Evolutionary conservation across 441 rosid genomes (phyloP), one percentile per base, ranked within the genome.

Genomic region (Eutrema salsugineum): DNA sequence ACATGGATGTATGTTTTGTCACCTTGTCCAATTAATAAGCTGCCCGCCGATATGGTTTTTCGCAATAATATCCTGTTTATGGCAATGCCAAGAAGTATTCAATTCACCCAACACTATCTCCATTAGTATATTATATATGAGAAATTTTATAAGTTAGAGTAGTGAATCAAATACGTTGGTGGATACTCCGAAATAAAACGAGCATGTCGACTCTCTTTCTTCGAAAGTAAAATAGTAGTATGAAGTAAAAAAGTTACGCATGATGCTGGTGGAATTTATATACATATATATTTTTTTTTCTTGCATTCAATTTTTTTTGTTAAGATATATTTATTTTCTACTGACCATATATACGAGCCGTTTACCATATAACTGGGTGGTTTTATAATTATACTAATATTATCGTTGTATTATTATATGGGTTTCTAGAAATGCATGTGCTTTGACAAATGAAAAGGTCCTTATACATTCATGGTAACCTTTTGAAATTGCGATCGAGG

Each of bases 1-100:
- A 39, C 71, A 66, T 39, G 66, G 66, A 66, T 65, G 16, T 39
- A 66, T 56, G 19, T 57, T 65, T 73, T 65, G 66, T 38, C 71
- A 47, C 60, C 49, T 47, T 56, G 27, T 35, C 36, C 51, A 36
- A 43, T 48, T 17, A 70, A 61, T 20, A 54, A 54, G 24, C 33
- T n/a, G n/a, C n/a, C n/a, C n/a, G n/a, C 65, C 11, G 28, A n/a
- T n/a, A 56, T 47, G 60, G 9, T 30, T 46, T 10, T 35, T 47
- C 5, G 61, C 42, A 28, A 38, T 33, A 36, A 33, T 40, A 9
- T 39, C 8, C 28, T 49, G 11, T 62, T 53, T 22, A 7, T 10
- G 19, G 8, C 60, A 47, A 35, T 72, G 70, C 40, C 50, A 56
- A 17, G 33, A 47, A 38, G 54, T 22, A 72, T 36, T 48, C 36